Evolutionary conservation across 2,329 filamentous ascomycete genomes (phyloP).

Genomic region (Teratosphaeria pseudoeucalypti): DNA sequence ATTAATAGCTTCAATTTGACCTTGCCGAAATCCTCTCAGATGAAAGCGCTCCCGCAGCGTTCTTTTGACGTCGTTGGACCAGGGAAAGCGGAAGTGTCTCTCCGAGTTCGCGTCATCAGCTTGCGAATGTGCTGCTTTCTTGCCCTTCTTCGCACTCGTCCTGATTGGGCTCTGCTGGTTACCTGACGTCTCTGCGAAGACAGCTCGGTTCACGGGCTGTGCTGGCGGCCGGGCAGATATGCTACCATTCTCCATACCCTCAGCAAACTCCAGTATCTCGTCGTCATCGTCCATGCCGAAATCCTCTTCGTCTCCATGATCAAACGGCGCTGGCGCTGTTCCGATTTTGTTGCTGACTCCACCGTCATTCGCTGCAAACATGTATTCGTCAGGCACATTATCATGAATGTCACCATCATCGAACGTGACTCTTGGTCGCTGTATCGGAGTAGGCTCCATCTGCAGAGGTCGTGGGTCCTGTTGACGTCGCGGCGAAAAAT

Average conservation of each 20-base stretch:
- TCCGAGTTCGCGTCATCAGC: slow-evolving; percentile 16
- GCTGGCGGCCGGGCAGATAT: background rate
- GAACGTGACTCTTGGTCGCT: slow-evolving; percentile 4
- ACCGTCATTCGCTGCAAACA: slow-evolving; percentile 14
- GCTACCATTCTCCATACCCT: slow-evolving; percentile 32
- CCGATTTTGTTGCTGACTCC: slow-evolving; percentile 29
- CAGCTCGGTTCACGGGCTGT: slow-evolving; percentile 5
- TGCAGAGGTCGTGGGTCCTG: background rate
- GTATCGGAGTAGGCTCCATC: background rate
- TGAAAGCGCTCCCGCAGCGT: slow-evolving; percentile 76
- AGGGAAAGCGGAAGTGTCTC: slow-evolving; percentile 42
- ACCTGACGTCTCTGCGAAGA: slow-evolving; percentile 24
- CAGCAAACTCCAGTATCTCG: slow-evolving; percentile 33
- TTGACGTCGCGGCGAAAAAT: slow-evolving; percentile 9
- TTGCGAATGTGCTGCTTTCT: slow-evolving; percentile 11
- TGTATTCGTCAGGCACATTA: slow-evolving; percentile 17
- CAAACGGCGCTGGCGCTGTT: slow-evolving; percentile 21
- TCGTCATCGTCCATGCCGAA: slow-evolving; percentile 27
- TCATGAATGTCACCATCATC: slow-evolving; percentile 12
- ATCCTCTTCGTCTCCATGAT: slow-evolving; percentile 22
- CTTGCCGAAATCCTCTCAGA: slow-evolving; percentile 75
- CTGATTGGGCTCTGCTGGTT: slow-evolving; percentile 11
- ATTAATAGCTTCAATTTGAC: slow-evolving; percentile 94
- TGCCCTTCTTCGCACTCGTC: slow-evolving; percentile 22
- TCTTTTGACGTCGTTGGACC: slow-evolving; percentile 75